Conservation (phyloP, 2,329 filamentous ascomycete genomes). For the Magnaporthiopsis incrustans region DNA sequence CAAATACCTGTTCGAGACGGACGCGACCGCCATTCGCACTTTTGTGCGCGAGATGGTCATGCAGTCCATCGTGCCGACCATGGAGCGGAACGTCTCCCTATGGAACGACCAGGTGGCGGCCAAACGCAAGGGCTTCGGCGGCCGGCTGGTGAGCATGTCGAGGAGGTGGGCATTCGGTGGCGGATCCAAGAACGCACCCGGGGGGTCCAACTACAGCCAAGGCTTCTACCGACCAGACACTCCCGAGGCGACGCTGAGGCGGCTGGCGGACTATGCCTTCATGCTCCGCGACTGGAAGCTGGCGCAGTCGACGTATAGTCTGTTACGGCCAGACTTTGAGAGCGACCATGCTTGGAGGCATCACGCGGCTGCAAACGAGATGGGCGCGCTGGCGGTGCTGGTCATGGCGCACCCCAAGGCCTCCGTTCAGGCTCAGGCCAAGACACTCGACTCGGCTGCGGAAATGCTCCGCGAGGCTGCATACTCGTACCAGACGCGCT, state of each 20-base stretch:
- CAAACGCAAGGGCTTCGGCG: conserved; percentile 75
- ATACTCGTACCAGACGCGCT: conserved; percentile 88
- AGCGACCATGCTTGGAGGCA: conserved; percentile 97
- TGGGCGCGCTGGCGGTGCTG: conserved; percentile 79
- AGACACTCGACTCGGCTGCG: conserved; percentile 63
- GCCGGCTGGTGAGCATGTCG: conserved; percentile 89
- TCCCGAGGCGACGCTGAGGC: conserved; percentile 85
- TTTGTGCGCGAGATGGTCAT: conserved; percentile 93
- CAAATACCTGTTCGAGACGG: conserved; percentile 83
- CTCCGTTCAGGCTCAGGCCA: conserved; percentile 1
- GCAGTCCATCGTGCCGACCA: conserved; percentile 88
- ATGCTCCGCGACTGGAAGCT: conserved; percentile 97
- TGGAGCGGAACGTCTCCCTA: conserved; percentile 83
- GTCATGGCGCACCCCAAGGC: conserved; percentile 67
- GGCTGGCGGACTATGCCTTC: conserved; percentile 89
- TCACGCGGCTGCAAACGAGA: conserved; percentile 89
- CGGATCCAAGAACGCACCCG: conserved; percentile 35
- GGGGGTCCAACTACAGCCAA: conserved; percentile 58
- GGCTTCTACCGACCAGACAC: conserved; percentile 80
- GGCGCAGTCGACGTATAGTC: conserved; percentile 83
- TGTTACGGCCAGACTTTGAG: conserved; percentile 79
- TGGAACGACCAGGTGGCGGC: conserved; percentile 99
- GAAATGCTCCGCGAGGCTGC: conserved; percentile 82
- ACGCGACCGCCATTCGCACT: conserved; percentile 76
- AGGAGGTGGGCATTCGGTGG: conserved; percentile 83